A percentile compares a stretch with the other conserved stretches of the same genome.
Evolutionary conservation across 1,284 basidiomycete species (phyloP).

Genomic region (Peniophora sp.): DNA sequence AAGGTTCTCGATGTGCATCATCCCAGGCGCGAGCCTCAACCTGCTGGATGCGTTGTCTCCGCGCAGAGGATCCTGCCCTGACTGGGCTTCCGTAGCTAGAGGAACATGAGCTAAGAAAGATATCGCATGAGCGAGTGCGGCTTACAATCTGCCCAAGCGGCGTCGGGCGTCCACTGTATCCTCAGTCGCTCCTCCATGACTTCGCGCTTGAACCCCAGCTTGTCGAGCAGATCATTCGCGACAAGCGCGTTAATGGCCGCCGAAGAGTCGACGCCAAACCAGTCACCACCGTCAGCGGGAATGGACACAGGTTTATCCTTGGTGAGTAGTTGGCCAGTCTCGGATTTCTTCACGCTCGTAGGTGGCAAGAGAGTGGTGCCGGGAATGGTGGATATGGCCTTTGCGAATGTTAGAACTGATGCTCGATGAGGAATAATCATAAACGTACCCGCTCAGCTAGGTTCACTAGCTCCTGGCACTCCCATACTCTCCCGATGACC

Average conservation of each 20-base stretch:
- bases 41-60: slow-evolving; percentile 64
- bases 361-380: slow-evolving; percentile 12
- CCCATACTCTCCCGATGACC: slow-evolving; percentile 68
- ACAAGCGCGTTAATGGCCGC: slow-evolving; percentile 47
- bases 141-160: slow-evolving; percentile 74
- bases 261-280: slow-evolving; percentile 43
- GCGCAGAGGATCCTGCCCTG: slow-evolving; percentile 48
- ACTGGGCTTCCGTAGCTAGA: slow-evolving; percentile 54
- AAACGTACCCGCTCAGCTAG: slow-evolving; percentile 49
- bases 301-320: slow-evolving; percentile 28
- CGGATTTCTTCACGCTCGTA: slow-evolving; percentile 15
- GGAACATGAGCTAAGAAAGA: neutral
- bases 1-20: slow-evolving; percentile 85
- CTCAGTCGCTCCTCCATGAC: slow-evolving; percentile 47
- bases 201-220: slow-evolving; percentile 55
- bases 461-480: slow-evolving; percentile 42
- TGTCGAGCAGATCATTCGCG: slow-evolving; percentile 47
- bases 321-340: slow-evolving; percentile 25
- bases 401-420: neutral
- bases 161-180: slow-evolving; percentile 64
- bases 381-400: slow-evolving; percentile 8
- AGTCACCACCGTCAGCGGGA: slow-evolving; percentile 18
- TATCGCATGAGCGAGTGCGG: slow-evolving; percentile 6
- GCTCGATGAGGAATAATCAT: neutral
- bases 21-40: slow-evolving; percentile 69